Percentiles rank a stretch among this genome's conserved stretches.
Evolutionary conservation across 306 rosid genomes (phyloP).

Genomic region (Acmispon strigosus): DNA sequence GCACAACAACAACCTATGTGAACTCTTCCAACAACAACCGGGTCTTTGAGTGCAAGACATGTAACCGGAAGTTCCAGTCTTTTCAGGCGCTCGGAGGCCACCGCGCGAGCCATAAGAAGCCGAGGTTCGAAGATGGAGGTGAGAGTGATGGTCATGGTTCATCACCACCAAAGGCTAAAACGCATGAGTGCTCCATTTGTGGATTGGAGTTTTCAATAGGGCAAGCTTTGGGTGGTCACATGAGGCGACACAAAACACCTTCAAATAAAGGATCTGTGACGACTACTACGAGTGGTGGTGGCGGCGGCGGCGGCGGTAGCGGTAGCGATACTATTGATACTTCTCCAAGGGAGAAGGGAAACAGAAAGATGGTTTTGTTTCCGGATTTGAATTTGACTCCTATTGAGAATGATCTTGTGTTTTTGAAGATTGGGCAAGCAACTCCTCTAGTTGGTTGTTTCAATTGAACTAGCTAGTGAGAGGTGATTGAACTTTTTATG

Average conservation of each 20-base stretch:
- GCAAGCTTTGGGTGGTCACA: constrained; percentile 95
- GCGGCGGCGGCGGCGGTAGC: not conserved
- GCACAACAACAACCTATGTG: not conserved
- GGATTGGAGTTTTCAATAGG: constrained; percentile 86
- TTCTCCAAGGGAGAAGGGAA: not conserved
- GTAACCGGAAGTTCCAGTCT: constrained; percentile 63
- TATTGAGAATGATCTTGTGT: constrained; percentile 55
- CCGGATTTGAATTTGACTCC: constrained; percentile 91
- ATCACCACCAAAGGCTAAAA: constrained; percentile 57
- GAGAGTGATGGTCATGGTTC: not conserved
- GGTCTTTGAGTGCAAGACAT: constrained; percentile 94
- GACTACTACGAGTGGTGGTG: not conserved
- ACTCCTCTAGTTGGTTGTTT: constrained; percentile 46
- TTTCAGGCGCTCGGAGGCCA: constrained; percentile 97
- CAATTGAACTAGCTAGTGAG: constrained; percentile 19
- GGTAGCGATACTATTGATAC: not conserved
- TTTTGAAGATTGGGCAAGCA: constrained; percentile 52
- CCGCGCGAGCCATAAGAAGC: constrained; percentile 95
- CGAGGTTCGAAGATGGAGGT: constrained; percentile 30
- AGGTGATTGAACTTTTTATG: not conserved
- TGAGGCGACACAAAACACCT: constrained; percentile 74
- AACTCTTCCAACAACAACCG: constrained; percentile 29
- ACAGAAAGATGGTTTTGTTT: constrained; percentile 37
- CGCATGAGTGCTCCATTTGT: constrained; percentile 86
- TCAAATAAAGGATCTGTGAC: too few relatives aligned